Evolutionary conservation across 371 early-diverging fungal species (phyloP), one percentile per base, ranked within the genome.

Genomic region (Rhizopus arrhizus): DNA sequence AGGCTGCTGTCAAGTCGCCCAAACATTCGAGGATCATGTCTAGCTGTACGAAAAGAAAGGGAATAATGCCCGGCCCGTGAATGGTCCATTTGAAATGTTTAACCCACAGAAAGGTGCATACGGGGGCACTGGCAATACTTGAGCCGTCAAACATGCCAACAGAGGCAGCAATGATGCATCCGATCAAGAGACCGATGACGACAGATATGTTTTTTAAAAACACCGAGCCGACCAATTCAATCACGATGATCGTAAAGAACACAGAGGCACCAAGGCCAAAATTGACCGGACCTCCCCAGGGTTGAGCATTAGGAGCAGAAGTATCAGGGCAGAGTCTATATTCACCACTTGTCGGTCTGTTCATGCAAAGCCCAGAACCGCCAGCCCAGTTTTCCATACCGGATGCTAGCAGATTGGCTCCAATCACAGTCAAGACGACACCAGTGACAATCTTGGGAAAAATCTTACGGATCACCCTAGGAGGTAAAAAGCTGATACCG

Each of bases 1-100:
- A 77, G 4, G 85, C 80, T 0, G 86, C 86, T 0, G 86, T 86
- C 56, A 85, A 62, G 53, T 86, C 86, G 15, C 86, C 86, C 9
- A 86, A 64, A 12, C 75, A 71, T 59, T 85, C 86, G 36, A 75
- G 67, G 9, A 80, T 72, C 73, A 81, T 79, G 16, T 83, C 72
- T 3, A 78, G 61, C 33, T 79, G 81, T 1, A 81, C 78, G 53
- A 85, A 78, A 3, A 85, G 45, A 36, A 83, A 71, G 5, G 86
- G 86, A 31, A 86, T 81, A 15, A 86, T 69, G 9, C 79, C 83
- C 0, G 86, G 86, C 0, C 77, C 80, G 48, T 86, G 83, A 12
- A 86, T 66, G 6, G 75, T 70, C 3, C 74, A 62, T 12, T 70
- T 70, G 65, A 81, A 86, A 2, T 85, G 78, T 48, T 75, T 80